These are phyloP conservation scores for Aspergillus steynii DNA, from an alignment of 495 filamentous ascomycete genomes.

Conservation along the genomic window DNA sequence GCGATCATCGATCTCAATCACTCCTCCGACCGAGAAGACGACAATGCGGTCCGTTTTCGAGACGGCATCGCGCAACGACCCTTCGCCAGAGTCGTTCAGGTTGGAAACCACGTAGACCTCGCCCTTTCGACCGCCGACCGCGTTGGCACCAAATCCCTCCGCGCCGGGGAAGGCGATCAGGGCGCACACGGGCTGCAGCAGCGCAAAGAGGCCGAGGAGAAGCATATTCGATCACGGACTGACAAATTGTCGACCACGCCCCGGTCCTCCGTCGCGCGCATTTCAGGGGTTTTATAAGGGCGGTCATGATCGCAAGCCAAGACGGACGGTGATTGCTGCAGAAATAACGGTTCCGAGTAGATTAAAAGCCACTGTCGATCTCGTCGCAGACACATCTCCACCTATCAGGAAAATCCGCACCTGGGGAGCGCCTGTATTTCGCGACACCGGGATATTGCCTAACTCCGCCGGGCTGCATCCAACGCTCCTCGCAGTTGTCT, in stretches of 20 bases:
- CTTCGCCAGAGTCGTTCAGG: slow-evolving; percentile 19
- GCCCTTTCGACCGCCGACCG: slow-evolving; percentile 18
- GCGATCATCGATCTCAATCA: slow-evolving; percentile 19
- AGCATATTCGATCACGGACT: not conserved
- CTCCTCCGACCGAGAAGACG: slow-evolving; percentile 19
- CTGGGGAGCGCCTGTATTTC: too few species aligned
- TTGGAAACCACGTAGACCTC: slow-evolving; percentile 20
- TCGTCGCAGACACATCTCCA: not conserved
- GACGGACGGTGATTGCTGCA: too few species aligned
- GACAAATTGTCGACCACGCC: too few species aligned
- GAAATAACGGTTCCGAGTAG: too few species aligned
- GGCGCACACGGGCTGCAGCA: slow-evolving; percentile 8
- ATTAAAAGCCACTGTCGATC: not conserved
- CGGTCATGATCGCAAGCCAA: too few species aligned
- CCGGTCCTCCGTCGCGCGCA: too few species aligned
- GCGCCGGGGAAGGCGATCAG: slow-evolving; percentile 22
- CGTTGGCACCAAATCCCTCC: slow-evolving; percentile 20
- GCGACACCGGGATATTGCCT: too few species aligned
- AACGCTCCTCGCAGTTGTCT: not conserved
- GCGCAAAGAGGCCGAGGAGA: slow-evolving; percentile 1
- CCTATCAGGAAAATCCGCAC: not conserved
- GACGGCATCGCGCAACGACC: slow-evolving; percentile 19
- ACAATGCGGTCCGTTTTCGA: slow-evolving; percentile 18
- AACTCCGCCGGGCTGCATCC: not conserved
- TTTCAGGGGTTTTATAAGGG: too few species aligned